phyloP scores from a whole-genome alignment of 148 eudicot genomes.

The Diospyros lotus region DNA sequence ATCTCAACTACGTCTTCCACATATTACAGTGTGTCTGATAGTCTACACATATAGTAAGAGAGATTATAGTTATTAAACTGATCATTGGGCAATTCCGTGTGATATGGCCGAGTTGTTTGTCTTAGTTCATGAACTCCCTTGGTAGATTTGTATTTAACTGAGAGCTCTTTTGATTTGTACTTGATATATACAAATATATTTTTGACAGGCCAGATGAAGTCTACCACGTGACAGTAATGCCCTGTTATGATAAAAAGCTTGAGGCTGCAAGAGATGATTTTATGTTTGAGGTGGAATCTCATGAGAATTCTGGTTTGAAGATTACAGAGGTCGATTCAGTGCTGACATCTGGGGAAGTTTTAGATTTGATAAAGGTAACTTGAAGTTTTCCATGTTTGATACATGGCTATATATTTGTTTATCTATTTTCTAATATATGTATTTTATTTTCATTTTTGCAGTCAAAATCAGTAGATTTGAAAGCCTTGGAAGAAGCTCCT shows the following conservation, averaged over 20 bases:
- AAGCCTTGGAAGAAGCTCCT: conserved; percentile 75
- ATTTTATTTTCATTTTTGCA: conserved; percentile 36
- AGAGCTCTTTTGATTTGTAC: background rate
- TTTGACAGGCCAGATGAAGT: conserved; percentile 74
- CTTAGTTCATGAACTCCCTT: background rate
- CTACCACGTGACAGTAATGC: conserved; percentile 99
- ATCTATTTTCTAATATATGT: background rate
- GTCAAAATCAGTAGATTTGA: conserved; percentile 69
- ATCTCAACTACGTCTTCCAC: background rate
- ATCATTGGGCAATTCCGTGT: background rate
- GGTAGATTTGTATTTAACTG: background rate
- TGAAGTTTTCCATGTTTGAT: background rate
- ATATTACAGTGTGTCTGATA: background rate
- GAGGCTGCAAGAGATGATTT: conserved; percentile 98
- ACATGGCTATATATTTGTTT: no score
- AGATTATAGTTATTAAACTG: background rate
- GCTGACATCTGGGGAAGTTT: conserved; percentile 94
- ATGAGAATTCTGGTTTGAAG: conserved; percentile 14
- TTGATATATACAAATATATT: background rate
- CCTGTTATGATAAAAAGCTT: conserved; percentile 98
- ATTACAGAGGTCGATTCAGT: conserved; percentile 93
- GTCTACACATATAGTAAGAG: background rate
- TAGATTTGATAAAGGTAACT: conserved; percentile 79
- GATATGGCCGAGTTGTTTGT: background rate
- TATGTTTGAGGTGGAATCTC: conserved; percentile 52